Evolutionary conservation across 768 basidiomycete species (phyloP).

Genomic region (Cubamyces lactineus): DNA sequence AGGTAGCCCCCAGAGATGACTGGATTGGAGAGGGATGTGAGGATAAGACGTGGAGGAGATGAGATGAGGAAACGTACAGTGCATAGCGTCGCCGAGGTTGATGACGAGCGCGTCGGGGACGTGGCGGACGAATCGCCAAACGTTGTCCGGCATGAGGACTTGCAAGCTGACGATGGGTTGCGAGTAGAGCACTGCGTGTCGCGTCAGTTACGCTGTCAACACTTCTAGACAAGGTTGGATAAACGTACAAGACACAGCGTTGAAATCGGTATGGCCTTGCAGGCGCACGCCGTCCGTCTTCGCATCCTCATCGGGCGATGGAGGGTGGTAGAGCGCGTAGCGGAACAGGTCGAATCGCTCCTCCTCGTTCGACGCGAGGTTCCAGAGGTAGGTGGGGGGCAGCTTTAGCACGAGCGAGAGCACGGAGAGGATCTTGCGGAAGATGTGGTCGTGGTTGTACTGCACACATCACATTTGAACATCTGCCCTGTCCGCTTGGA

Average conservation of each 20-base stretch:
- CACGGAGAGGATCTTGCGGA: slow-evolving; percentile 16
- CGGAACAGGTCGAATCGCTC: slow-evolving; percentile 20
- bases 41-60: not conserved
- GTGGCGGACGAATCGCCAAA: slow-evolving; percentile 17
- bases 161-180: slow-evolving; percentile 20
- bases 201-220: not conserved
- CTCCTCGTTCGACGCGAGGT: slow-evolving; percentile 15
- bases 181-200: slow-evolving; percentile 13
- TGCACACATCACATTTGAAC: too few relatives aligned
- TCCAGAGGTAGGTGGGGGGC: slow-evolving; percentile 11
- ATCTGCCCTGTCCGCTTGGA: too few relatives aligned
- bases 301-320: slow-evolving; percentile 10
- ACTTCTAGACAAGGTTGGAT: not conserved
- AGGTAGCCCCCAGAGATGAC: slow-evolving; percentile 19
- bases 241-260: slow-evolving; percentile 8
- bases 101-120: slow-evolving; percentile 20
- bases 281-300: slow-evolving; percentile 17
- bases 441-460: slow-evolving; percentile 20
- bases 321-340: slow-evolving; percentile 16
- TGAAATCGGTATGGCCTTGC: slow-evolving; percentile 18
- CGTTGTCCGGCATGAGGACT: slow-evolving; percentile 17
- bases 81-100: slow-evolving; percentile 20
- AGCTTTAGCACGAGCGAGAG: slow-evolving; percentile 17
- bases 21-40: not conserved
- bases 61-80: slow-evolving; percentile 4